Percentiles rank a stretch among this genome's conserved stretches.
phyloP scores from a whole-genome alignment of 1,284 basidiomycete species.

The Leccinum subrobustum region DNA sequence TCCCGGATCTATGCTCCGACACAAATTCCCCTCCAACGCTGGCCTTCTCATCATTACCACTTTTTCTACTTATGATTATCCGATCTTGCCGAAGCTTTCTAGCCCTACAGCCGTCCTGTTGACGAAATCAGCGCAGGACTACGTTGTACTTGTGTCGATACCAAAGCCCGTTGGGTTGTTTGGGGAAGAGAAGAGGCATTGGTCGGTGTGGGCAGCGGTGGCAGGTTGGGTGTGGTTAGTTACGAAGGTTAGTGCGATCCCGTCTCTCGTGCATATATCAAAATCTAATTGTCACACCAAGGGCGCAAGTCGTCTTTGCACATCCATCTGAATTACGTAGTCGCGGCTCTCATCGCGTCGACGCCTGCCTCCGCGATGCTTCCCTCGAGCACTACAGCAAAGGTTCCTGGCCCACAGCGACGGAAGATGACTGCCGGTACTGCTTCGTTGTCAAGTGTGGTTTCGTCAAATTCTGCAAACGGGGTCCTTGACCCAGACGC shows the following conservation, averaged over 20 bases:
- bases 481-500: slow-evolving; percentile 57
- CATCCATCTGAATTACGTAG: slow-evolving; percentile 77
- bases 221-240: slow-evolving; percentile 83
- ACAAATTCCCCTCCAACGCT: no score
- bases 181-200: slow-evolving; percentile 75
- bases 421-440: slow-evolving; percentile 21
- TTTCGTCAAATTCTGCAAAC: slow-evolving; percentile 37
- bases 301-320: slow-evolving; percentile 71
- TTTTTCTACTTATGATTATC: no score
- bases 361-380: not conserved
- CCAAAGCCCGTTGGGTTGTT: no score
- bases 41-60: no score
- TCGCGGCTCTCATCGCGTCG: slow-evolving; percentile 76
- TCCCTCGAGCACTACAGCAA: slow-evolving; percentile 46
- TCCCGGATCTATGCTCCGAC: no score
- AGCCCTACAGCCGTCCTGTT: no score
- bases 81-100: no score
- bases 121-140: no score
- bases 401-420: slow-evolving; percentile 15
- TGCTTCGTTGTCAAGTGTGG: slow-evolving; percentile 40
- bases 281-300: slow-evolving; percentile 21
- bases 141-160: no score
- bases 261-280: not conserved
- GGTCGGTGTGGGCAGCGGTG: slow-evolving; percentile 83
- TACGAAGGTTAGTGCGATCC: slow-evolving; percentile 70